These are phyloP conservation scores for Globisporangium irregulare DNA, from an alignment of 352 stramenopile species.

Conservation along the genomic window DNA sequence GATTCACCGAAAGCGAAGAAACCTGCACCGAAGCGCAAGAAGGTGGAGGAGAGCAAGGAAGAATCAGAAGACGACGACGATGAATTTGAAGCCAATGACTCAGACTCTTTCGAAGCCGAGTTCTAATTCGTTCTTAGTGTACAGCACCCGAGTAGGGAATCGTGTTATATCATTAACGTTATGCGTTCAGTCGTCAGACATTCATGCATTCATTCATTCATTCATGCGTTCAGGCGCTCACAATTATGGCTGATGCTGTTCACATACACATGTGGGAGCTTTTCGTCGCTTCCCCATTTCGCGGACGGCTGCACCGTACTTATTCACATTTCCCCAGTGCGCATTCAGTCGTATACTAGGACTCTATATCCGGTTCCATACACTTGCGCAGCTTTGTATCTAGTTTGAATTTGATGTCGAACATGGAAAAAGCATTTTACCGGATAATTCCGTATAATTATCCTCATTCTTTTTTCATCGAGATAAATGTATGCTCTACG, in stretches of 20 bases:
- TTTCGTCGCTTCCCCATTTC: not conserved
- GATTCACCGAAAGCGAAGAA: not conserved
- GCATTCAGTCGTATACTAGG: not conserved
- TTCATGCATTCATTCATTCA: not conserved
- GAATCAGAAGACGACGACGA: slow-evolving; percentile 12
- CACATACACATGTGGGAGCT: too few relatives aligned
- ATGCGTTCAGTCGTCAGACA: too few relatives aligned
- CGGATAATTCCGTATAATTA: not conserved
- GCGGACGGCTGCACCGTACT: not conserved
- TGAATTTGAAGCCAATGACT: slow-evolving; percentile 22
- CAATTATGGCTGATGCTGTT: too few relatives aligned
- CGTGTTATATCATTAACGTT: too few relatives aligned
- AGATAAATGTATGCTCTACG: too few relatives aligned
- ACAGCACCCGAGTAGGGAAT: not conserved
- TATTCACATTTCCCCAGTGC: not conserved
- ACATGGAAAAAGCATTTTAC: not conserved
- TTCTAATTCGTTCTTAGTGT: slow-evolving; percentile 19
- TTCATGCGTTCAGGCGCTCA: not conserved
- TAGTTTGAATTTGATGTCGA: not conserved
- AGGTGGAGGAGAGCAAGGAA: slow-evolving; percentile 16
- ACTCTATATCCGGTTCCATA: too few relatives aligned
- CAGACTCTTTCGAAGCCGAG: slow-evolving; percentile 37
- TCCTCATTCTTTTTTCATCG: not conserved
- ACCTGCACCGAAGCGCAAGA: not conserved
- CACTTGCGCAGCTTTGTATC: too few relatives aligned